These are phyloP conservation scores for Gillenia trifoliata DNA, from an alignment of 306 rosid species.

Conservation along the genomic window DNA sequence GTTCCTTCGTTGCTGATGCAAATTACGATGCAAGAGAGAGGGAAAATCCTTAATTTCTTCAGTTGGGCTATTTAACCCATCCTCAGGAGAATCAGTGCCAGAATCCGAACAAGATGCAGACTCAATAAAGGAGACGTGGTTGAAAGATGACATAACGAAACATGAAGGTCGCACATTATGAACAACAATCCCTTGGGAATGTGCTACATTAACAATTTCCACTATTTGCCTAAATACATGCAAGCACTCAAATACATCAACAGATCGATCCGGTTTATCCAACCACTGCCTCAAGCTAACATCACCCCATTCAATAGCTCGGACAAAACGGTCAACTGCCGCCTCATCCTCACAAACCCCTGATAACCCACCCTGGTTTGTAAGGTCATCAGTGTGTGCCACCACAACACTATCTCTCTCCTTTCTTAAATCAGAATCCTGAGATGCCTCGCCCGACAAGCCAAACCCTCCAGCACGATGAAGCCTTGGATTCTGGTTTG, in stretches of 20 bases:
- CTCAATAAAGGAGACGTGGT: slow-evolving; percentile 85
- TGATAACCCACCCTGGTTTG: slow-evolving; percentile 48
- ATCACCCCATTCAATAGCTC: slow-evolving; percentile 67
- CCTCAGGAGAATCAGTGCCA: slow-evolving; percentile 76
- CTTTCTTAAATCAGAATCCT: slow-evolving; percentile 40
- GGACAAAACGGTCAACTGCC: slow-evolving; percentile 45
- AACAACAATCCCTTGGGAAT: slow-evolving; percentile 87
- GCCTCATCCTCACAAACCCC: slow-evolving; percentile 59
- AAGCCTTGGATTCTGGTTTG: slow-evolving; percentile 49
- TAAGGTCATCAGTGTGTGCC: slow-evolving; percentile 36
- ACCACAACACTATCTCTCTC: slow-evolving; percentile 47
- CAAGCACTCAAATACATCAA: slow-evolving; percentile 69
- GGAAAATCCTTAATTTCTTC: slow-evolving; percentile 43
- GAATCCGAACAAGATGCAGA: slow-evolving; percentile 93
- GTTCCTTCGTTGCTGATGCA: slow-evolving; percentile 36
- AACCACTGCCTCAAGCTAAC: slow-evolving; percentile 94
- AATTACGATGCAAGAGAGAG: slow-evolving; percentile 37
- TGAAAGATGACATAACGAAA: slow-evolving; percentile 91
- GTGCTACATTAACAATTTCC: slow-evolving; percentile 70
- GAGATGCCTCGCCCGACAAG: slow-evolving; percentile 40
- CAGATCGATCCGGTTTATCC: slow-evolving; percentile 68
- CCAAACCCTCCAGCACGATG: slow-evolving; percentile 29
- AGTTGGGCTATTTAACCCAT: slow-evolving; percentile 46
- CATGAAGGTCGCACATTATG: slow-evolving; percentile 96
- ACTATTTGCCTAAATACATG: slow-evolving; percentile 88